A percentile compares a stretch with the other conserved stretches of the same genome.
phyloP scores from a whole-genome alignment of 257 asterid species.

The Jasminum sambac region DNA sequence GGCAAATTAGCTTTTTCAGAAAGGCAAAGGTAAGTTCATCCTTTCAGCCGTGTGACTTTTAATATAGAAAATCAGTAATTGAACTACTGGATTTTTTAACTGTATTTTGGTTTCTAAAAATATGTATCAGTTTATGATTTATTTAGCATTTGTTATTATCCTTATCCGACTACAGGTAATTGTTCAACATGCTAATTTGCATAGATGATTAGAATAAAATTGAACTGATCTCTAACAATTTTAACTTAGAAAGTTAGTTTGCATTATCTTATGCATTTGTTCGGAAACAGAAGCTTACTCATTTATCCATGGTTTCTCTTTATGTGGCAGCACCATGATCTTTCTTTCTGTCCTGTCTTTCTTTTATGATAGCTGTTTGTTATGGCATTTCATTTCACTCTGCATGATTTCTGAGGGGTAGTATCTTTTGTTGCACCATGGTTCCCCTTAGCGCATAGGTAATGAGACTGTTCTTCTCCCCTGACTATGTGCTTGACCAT shows the following conservation, averaged over 20 bases:
- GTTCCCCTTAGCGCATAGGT: neutral
- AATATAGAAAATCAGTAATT: neutral
- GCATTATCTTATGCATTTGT: neutral
- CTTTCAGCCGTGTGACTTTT: neutral
- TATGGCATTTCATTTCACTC: neutral
- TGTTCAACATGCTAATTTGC: neutral
- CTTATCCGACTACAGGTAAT: neutral
- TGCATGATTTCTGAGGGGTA: neutral
- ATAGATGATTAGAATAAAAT: neutral
- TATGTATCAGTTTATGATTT: slow-evolving; percentile 7
- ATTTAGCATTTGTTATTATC: neutral
- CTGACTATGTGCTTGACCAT: neutral
- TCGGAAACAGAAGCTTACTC: neutral
- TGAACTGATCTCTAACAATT: neutral
- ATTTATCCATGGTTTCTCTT: neutral
- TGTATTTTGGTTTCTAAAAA: neutral
- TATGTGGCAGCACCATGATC: neutral
- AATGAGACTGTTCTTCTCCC: neutral
- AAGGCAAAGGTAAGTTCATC: slow-evolving; percentile 47
- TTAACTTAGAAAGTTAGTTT: neutral
- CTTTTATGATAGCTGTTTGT: neutral
- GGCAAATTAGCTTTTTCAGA: slow-evolving; percentile 32
- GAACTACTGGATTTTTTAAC: neutral
- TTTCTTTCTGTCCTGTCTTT: neutral
- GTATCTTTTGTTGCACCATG: neutral